Conservation (phyloP, 495 filamentous ascomycete genomes). For the Penicillium roqueforti region DNA sequence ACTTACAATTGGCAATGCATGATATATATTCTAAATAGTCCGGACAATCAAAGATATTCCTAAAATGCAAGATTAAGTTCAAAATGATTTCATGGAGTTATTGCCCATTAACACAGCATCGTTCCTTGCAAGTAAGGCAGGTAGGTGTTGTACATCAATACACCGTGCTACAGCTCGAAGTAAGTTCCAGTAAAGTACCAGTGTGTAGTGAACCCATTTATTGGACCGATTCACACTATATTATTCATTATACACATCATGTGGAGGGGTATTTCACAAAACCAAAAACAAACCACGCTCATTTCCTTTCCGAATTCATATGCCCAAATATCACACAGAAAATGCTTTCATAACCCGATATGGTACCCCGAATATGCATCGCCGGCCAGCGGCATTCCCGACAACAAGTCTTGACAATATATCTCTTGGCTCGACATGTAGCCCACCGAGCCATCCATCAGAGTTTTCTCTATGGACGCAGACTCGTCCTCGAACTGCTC, state of each 20-base stretch:
- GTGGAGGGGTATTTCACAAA: constrained; percentile 6
- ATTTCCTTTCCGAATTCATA: not conserved
- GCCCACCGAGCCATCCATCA: constrained; percentile 12
- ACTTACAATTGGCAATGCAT: too few relatives aligned
- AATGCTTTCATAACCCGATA: constrained; percentile 9
- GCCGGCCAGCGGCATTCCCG: constrained; percentile 25
- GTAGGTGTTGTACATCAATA: not conserved
- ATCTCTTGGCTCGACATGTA: constrained; percentile 12
- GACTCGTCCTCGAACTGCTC: constrained; percentile 34
- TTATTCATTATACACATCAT: constrained; percentile 3
- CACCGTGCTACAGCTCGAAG: not conserved
- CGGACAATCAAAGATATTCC: too few relatives aligned
- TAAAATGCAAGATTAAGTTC: too few relatives aligned
- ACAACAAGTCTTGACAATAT: constrained; percentile 11
- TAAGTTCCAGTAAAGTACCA: not conserved
- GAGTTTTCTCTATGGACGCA: constrained; percentile 11
- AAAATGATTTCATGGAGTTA: not conserved
- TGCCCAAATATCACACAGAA: not conserved
- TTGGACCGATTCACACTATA: not conserved
- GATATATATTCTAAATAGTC: too few relatives aligned
- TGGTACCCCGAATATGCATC: constrained; percentile 22
- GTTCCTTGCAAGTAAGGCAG: not conserved
- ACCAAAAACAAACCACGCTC: not conserved
- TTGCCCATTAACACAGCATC: too few relatives aligned
- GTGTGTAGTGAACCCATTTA: not conserved